phyloP scores from a whole-genome alignment of 805 yeast genomes.

The Metschnikowia kofuensis region DNA sequence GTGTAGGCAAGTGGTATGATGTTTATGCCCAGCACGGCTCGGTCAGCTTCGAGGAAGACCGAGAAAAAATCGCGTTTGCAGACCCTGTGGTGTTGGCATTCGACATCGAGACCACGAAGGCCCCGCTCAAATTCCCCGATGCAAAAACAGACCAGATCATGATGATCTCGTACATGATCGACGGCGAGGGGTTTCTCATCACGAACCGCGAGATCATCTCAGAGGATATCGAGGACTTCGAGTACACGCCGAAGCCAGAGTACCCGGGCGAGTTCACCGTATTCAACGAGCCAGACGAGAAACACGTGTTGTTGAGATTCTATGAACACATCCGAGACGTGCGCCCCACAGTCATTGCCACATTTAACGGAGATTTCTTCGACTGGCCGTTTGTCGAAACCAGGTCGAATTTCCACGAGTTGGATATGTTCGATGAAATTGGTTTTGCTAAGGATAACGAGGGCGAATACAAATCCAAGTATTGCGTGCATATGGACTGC shows the following conservation, averaged over 20 bases:
- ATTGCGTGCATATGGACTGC: constrained; percentile 97
- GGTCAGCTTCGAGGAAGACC: constrained; percentile 53
- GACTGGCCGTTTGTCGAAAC: constrained; percentile 99
- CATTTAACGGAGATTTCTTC: constrained; percentile 97
- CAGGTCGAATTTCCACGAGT: constrained; percentile 76
- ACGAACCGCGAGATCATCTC: constrained; percentile 93
- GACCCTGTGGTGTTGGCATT: constrained; percentile 96
- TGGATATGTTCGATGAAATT: constrained; percentile 87
- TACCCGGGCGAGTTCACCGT: constrained; percentile 87
- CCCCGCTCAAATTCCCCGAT: constrained; percentile 95
- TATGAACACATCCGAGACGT: constrained; percentile 88
- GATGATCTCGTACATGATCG: constrained; percentile 99
- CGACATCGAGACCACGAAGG: constrained; percentile 96
- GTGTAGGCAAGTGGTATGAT: constrained; percentile 96
- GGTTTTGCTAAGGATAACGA: constrained; percentile 89
- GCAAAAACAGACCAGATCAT: constrained; percentile 85
- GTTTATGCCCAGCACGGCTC: constrained; percentile 63
- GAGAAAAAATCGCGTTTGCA: constrained; percentile 85
- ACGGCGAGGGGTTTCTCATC: constrained; percentile 91
- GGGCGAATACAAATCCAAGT: constrained; percentile 88
- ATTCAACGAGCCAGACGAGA: constrained; percentile 86
- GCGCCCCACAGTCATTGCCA: constrained; percentile 94
- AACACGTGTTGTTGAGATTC: constrained; percentile 67
- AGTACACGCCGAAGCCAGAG: constrained; percentile 96
- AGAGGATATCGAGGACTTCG: constrained; percentile 94